These are phyloP conservation scores for Ascochyta viciae-villosae DNA, from an alignment of 2,329 filamentous ascomycete species.

Conservation along the genomic window DNA sequence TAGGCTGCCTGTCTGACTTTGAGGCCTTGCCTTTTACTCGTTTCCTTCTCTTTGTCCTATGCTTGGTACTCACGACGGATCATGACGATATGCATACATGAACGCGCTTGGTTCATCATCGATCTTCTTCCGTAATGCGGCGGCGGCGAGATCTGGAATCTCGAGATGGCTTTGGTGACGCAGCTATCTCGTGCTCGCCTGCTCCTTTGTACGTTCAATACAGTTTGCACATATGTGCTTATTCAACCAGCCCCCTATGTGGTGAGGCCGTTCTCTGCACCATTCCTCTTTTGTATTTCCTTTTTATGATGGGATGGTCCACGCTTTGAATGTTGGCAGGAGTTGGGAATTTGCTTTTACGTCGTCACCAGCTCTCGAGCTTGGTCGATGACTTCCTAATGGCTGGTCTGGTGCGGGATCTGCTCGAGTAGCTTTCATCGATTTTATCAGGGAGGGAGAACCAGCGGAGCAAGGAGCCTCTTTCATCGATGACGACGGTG, in stretches of 20 bases:
- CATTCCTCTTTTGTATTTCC: slow-evolving; percentile 25
- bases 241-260: slow-evolving; percentile 22
- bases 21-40: slow-evolving; percentile 14
- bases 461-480: not conserved
- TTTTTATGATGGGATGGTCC: slow-evolving; percentile 39
- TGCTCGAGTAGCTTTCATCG: slow-evolving; percentile 22
- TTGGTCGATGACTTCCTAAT: slow-evolving; percentile 33
- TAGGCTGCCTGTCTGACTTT: slow-evolving; percentile 20
- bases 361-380: slow-evolving; percentile 29
- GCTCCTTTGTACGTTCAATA: slow-evolving; percentile 38
- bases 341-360: slow-evolving; percentile 25
- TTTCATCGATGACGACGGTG: not conserved
- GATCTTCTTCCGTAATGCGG: slow-evolving; percentile 36
- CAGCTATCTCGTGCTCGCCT: slow-evolving; percentile 16
- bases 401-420: slow-evolving; percentile 24
- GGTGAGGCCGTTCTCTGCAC: slow-evolving; percentile 24
- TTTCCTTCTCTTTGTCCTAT: slow-evolving; percentile 22
- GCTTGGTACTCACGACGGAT: slow-evolving; percentile 30
- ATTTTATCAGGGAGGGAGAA: slow-evolving; percentile 8
- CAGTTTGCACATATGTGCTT: slow-evolving; percentile 29
- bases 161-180: slow-evolving; percentile 6
- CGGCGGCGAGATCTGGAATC: slow-evolving; percentile 12
- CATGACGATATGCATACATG: slow-evolving; percentile 38
- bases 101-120: slow-evolving; percentile 23
- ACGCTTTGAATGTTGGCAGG: slow-evolving; percentile 29